Evolutionary conservation across 805 yeast genomes (phyloP).

Genomic region (Wickerhamomyces subpelliculosus): DNA sequence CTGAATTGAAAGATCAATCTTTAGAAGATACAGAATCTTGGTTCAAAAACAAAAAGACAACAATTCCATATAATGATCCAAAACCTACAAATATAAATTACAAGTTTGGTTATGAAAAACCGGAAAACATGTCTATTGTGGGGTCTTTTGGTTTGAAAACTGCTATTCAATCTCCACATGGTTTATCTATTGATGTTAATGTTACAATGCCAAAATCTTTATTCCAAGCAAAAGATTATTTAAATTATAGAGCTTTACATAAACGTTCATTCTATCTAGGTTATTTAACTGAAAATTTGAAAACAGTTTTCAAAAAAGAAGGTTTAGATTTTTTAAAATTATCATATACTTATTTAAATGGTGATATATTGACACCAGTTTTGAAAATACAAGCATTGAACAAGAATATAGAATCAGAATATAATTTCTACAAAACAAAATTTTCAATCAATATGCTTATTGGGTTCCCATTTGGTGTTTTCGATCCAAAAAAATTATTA

Average conservation of each 20-base stretch:
- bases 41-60: conserved; percentile 44
- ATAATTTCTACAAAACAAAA: conserved; percentile 61
- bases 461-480: conserved; percentile 64
- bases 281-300: conserved; percentile 61
- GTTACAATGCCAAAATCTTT: conserved; percentile 72
- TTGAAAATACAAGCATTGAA: conserved; percentile 54
- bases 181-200: conserved; percentile 69
- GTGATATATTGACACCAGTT: conserved; percentile 71
- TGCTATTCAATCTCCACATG: conserved; percentile 56
- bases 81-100: conserved; percentile 71
- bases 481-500: conserved; percentile 67
- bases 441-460: conserved; percentile 66
- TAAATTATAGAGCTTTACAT: conserved; percentile 84
- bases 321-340: conserved; percentile 42
- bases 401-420: conserved; percentile 35
- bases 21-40: conserved; percentile 53
- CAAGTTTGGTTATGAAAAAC: conserved; percentile 61
- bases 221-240: conserved; percentile 81
- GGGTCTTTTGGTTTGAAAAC: conserved; percentile 90
- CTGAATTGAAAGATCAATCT: conserved; percentile 43
- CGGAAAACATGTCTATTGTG: conserved; percentile 68
- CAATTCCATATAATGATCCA: conserved; percentile 87
- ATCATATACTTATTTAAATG: conserved; percentile 66
- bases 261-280: conserved; percentile 87
- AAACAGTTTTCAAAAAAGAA: conserved; percentile 43